Evolutionary conservation across 306 rosid species (phyloP).

Genomic region (Dalbergia oliveri): DNA sequence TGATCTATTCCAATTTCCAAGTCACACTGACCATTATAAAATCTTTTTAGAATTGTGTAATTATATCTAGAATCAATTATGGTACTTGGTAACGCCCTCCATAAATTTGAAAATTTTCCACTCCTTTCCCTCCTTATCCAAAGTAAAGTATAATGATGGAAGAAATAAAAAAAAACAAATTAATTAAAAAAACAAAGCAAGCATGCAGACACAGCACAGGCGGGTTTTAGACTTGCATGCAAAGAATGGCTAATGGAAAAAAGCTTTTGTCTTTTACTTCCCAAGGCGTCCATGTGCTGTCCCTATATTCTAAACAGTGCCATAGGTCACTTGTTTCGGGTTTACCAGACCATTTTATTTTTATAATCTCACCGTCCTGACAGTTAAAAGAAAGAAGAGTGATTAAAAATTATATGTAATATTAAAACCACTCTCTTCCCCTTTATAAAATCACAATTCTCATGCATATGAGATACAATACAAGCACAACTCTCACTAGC

Average conservation of each 20-base stretch:
- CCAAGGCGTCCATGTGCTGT: constrained; percentile 88
- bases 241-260: constrained; percentile 49
- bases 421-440: constrained; percentile 49
- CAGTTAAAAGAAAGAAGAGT: constrained; percentile 49
- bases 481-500: constrained; percentile 42
- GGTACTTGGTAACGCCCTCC: constrained; percentile 33
- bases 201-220: constrained; percentile 30
- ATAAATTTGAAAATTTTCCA: constrained; percentile 30
- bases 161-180: not conserved
- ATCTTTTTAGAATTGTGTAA: constrained; percentile 37
- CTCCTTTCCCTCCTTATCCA: constrained; percentile 33
- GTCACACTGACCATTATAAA: constrained; percentile 32
- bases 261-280: constrained; percentile 69
- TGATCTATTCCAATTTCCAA: constrained; percentile 32
- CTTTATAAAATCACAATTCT: constrained; percentile 63
- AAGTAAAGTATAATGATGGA: not conserved
- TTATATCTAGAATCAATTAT: not conserved
- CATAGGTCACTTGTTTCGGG: constrained; percentile 73
- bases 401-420: constrained; percentile 47
- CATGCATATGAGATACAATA: constrained; percentile 54
- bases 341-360: constrained; percentile 72
- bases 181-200: not conserved
- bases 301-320: constrained; percentile 73
- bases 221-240: constrained; percentile 50
- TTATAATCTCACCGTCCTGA: constrained; percentile 75